phyloP scores from a whole-genome alignment of 257 asterid species.

The Solanum medicagineum region DNA sequence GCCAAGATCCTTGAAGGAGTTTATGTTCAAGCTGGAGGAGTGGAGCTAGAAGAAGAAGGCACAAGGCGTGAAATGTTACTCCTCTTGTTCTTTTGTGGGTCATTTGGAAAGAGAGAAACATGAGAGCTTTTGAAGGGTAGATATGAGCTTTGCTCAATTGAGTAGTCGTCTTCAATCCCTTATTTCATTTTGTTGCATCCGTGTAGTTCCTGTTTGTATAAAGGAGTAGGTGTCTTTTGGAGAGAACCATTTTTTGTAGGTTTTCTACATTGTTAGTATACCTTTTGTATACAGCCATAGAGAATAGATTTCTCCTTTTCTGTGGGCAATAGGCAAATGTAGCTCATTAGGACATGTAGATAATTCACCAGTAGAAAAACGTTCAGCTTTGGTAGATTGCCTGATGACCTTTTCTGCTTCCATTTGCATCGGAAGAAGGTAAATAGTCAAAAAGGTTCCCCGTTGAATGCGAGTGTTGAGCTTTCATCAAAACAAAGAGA shows the following conservation, averaged over 20 bases:
- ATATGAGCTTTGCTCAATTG: background rate
- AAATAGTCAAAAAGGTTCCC: background rate
- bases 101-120: background rate
- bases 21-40: background rate
- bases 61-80: background rate
- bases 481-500: background rate
- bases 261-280: background rate
- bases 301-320: background rate
- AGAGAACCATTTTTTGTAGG: background rate
- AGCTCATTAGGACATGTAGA: background rate
- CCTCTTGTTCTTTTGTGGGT: background rate
- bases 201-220: background rate
- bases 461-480: background rate
- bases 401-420: background rate
- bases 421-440: background rate
- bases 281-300: background rate
- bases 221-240: background rate
- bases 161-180: background rate
- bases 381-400: background rate
- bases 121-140: background rate
- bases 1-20: background rate
- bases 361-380: background rate
- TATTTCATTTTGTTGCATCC: background rate
- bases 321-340: background rate
- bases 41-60: background rate